Conservation (phyloP, 2,329 filamentous ascomycete genomes). For the Fusarium lateritium region DNA sequence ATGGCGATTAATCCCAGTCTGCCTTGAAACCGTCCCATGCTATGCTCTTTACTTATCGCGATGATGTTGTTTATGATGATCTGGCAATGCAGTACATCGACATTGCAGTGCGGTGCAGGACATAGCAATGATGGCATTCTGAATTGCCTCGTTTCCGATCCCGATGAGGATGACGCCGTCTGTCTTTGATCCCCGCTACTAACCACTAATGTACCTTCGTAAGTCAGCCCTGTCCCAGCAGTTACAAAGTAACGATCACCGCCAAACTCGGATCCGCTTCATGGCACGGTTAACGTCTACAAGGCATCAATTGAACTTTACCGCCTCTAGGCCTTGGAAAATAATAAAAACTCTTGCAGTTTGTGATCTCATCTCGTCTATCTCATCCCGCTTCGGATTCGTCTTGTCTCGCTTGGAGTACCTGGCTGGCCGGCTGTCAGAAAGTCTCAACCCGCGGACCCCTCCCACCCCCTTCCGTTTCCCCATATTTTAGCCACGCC, state of each 20-base stretch:
- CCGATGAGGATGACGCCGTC: slow-evolving; percentile 14
- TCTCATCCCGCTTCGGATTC: slow-evolving; percentile 4
- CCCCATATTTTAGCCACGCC: slow-evolving; percentile 6
- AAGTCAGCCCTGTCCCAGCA: slow-evolving; percentile 27
- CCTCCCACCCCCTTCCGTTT: not conserved
- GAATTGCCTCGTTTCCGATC: slow-evolving; percentile 1
- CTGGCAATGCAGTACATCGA: not conserved
- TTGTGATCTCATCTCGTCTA: slow-evolving; percentile 13
- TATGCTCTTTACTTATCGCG: not conserved
- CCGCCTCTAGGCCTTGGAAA: not conserved
- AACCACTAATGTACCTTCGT: not conserved
- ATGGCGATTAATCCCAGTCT: slow-evolving; percentile 14
- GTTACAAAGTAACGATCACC: slow-evolving; percentile 16
- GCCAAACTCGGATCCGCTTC: slow-evolving; percentile 13
- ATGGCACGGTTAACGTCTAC: not conserved
- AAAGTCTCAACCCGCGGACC: not conserved
- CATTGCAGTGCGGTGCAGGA: no score
- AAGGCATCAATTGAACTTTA: not conserved
- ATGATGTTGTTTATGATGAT: not conserved
- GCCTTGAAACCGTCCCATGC: slow-evolving; percentile 17
- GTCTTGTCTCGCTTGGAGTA: not conserved
- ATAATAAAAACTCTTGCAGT: slow-evolving; percentile 11
- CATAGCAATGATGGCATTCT: no score
- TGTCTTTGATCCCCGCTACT: slow-evolving; percentile 1
- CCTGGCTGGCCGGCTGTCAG: not conserved